Percentiles rank a stretch among this genome's conserved stretches.
phyloP scores from a whole-genome alignment of 805 yeast genomes.

The Lachancea nothofagi region DNA sequence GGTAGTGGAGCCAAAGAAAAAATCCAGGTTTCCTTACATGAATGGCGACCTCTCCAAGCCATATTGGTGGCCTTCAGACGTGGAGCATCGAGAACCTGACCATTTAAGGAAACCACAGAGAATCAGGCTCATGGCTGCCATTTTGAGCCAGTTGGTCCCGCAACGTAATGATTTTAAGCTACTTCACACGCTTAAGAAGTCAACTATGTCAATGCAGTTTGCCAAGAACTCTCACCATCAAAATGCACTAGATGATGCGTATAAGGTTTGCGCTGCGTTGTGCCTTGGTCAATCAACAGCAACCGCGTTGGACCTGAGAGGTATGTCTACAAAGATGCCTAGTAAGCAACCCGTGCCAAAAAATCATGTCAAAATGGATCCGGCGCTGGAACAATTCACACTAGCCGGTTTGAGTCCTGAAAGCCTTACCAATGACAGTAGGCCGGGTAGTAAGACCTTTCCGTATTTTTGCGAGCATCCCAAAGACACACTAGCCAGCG shows the following conservation, averaged over 20 bases:
- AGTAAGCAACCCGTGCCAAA: neutral
- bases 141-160: conserved; percentile 27
- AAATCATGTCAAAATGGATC: neutral
- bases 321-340: neutral
- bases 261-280: conserved; percentile 16
- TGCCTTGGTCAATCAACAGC: conserved; percentile 4
- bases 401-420: neutral
- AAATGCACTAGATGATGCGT: conserved; percentile 13
- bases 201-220: conserved; percentile 17
- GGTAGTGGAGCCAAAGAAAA: conserved; percentile 60
- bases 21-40: conserved; percentile 58
- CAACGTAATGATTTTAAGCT: conserved; percentile 10
- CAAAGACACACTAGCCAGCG: too few relatives aligned
- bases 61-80: conserved; percentile 62
- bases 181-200: conserved; percentile 14
- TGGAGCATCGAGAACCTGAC: conserved; percentile 68
- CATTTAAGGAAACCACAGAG: conserved; percentile 60
- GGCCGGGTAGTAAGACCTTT: conserved; percentile 6
- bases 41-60: conserved; percentile 47
- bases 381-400: neutral
- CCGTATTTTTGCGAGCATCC: neutral
- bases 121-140: conserved; percentile 41
- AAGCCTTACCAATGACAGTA: conserved; percentile 8
- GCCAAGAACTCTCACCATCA: conserved; percentile 14
- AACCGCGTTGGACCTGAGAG: neutral